Base-by-base conservation (phyloP, 2,329 filamentous ascomycete species). In the Ampelomyces quisqualis region DNA sequence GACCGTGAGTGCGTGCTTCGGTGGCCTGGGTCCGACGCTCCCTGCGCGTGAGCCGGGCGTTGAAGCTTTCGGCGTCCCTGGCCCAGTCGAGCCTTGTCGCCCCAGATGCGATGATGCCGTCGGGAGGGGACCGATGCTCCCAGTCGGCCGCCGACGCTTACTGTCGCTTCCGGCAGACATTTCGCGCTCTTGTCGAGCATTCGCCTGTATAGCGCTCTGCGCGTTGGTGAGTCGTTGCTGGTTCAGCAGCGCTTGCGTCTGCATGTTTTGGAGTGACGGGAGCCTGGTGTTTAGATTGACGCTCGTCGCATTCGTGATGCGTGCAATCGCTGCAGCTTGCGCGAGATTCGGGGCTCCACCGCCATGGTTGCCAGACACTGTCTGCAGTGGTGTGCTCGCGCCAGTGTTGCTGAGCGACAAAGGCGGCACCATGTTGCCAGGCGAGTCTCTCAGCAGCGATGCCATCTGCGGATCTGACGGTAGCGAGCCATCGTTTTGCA, bases 31-130 rank as follows among this genome's bases (percentile, higher is more conserved):
- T 9, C 79, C 79, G 3, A 74, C 77, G 47, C 80, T 83, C 29
- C 79, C 79, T 2, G 79, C 78, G n/a, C 81, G 79, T 24, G 74
- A 76, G 6, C 60, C 65, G 58, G 64, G 77, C 0, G 80, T 82
- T 5, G 64, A 58, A 6, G 77, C 72, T 56, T 83, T 83, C 4
- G 81, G 81, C 1, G 81, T 84, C n/a, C 79, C 79, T 13, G 79
- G 81, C 0, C 80, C 81, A 9, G 81, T 68, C 0, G 80, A 84
- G 0, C 78, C 77, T 60, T 84, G 81, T 5, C 81, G 76, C 3
- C 53, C 62, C 6, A 84, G 71, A 13, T 77, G 80, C 7, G 79
- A 82, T 2, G 76, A 71, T 9, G 73, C 66, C 2, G 79, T 41
- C 23, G 67, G 80, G 0, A 83, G 70, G 14, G 72, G 74, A 4